Conservation (phyloP, 805 yeast species). For the Candida succiphila region DNA sequence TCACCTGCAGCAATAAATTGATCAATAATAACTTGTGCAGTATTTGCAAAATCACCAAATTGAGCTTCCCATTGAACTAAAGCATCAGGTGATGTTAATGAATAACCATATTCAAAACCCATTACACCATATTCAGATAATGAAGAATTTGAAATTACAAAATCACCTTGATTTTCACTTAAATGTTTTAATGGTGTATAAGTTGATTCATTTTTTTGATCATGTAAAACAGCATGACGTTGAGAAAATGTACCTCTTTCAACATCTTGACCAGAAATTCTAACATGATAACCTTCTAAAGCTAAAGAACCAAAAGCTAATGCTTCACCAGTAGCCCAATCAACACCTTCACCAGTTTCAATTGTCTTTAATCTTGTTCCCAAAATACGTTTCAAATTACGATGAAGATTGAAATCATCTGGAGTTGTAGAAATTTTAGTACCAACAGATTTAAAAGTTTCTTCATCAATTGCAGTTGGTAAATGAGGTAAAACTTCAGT, state of each 20-base stretch:
- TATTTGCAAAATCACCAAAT: slow-evolving; percentile 99
- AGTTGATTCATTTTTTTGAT: slow-evolving; percentile 76
- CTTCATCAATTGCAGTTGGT: slow-evolving; percentile 83
- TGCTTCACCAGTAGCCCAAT: slow-evolving; percentile 99
- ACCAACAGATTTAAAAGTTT: slow-evolving; percentile 70
- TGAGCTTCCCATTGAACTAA: slow-evolving; percentile 99
- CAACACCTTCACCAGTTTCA: slow-evolving; percentile 87
- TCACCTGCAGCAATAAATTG: slow-evolving; percentile 97
- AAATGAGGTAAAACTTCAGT: slow-evolving; percentile 92
- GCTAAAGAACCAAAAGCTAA: slow-evolving; percentile 91
- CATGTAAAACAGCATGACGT: slow-evolving; percentile 97
- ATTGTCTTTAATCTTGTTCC: slow-evolving; percentile 72
- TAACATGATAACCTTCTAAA: slow-evolving; percentile 89
- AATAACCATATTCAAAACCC: slow-evolving; percentile 99
- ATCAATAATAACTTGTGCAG: slow-evolving; percentile 96
- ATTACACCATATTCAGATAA: slow-evolving; percentile 97
- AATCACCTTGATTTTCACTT: slow-evolving; percentile 73
- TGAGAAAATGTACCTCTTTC: slow-evolving; percentile 99
- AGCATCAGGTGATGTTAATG: slow-evolving; percentile 94
- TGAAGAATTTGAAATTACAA: slow-evolving; percentile 87
- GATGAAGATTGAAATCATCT: slow-evolving; percentile 78
- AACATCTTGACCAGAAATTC: slow-evolving; percentile 98
- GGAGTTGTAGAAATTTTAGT: slow-evolving; percentile 75
- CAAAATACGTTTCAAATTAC: slow-evolving; percentile 91
- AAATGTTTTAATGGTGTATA: slow-evolving; percentile 81